Base-by-base conservation (phyloP, 306 rosid species). In the Fagus sylvatica region DNA sequence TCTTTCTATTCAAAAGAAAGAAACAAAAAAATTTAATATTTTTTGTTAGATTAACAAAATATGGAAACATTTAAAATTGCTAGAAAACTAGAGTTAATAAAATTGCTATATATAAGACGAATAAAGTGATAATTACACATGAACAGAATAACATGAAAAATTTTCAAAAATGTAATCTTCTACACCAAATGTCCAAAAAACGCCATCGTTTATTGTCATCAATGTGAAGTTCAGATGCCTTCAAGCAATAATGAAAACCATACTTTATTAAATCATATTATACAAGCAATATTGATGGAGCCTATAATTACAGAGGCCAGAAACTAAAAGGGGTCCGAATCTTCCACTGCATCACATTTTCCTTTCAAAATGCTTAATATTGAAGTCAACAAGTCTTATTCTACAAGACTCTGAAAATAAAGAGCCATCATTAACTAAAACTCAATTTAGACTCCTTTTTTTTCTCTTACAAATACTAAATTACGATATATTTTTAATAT, bases 1-100 rank as follows among this genome's bases (percentile, higher is more conserved):
- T 93, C 98, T 90, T 91, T 96, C 99, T 96, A 79, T 78, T 60
- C 22, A 59, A 43, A 48, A 75, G 49, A 53, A n/a, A 15, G 51
- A 62, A 56, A 76, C 15, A 71, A 57, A 76, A 72, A 53, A 28
- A 65, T 6, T 17, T 13, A 36, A 6, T 3, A 17, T 61, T 61
- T 1, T 33, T 33, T 6, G 5, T 28, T 8, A 65, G 9, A 57
- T 66, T 12, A 16, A 37, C 22, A 39, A 66, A 65, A 16, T 36
- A 36, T 16, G 3, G 30, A 66, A 66, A 39, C 30, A 17, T 40
- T n/a, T 2, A 19, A 6, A 62, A 62, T 7, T 0, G 43, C 37
- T 7, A 60, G 2, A 32, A 4, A 13, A 15, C 19, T 22, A 34
- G 66, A 62, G 41, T 36, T 10, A 62, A 62, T 34, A 62, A 62